Base-by-base conservation (phyloP, 805 yeast species). In the Debaryomyces maramus region DNA sequence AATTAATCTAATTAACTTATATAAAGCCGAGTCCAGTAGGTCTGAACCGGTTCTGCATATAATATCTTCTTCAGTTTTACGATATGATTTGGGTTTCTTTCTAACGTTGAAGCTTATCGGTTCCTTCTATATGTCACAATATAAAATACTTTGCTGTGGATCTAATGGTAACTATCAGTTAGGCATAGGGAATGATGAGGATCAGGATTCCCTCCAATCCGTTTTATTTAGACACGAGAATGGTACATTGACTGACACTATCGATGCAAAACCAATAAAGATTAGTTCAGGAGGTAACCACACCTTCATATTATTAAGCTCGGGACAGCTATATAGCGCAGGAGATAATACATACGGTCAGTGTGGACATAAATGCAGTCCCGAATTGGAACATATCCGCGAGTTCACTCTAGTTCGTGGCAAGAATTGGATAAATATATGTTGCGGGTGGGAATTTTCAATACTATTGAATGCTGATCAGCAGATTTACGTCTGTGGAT, bases 221-320 rank as follows among this genome's bases (percentile, higher is more conserved):
- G 48, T 52, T 11, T 26, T 21, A 22, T 56, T 64, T 38, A n/a
- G 9, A 18, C 30, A 17, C 3, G 15, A 33, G 6, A 36, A 23
- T 22, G 49, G 43, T 8, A 21, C 24, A 6, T 17, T 30, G 30
- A 34, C 46, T 14, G 50, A 56, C 22, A 36, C 18, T 2, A 19
- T 49, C 13, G 36, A 39, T 7, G 13, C 24, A 3, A 45, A 37
- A n/a, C 73, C 81, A 0, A 39, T 53, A 35, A 66, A 69, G 47
- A 67, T 89, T 9, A 74, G 71, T 0, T 80, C 89, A 50, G 97
- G 97, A 3, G 97, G 98, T 0, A 90, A 90, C 51, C 97, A 91
- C 56, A 83, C 95, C 0, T 50, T 87, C 13, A 45, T 88, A 2
- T 56, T 88, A 6, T 56, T 76, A 9, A 65, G 60, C 1, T 61